Evolutionary conservation across 2,329 filamentous ascomycete species (phyloP), one percentile per base, ranked within the genome.

Genomic region (Alternaria arborescens): DNA sequence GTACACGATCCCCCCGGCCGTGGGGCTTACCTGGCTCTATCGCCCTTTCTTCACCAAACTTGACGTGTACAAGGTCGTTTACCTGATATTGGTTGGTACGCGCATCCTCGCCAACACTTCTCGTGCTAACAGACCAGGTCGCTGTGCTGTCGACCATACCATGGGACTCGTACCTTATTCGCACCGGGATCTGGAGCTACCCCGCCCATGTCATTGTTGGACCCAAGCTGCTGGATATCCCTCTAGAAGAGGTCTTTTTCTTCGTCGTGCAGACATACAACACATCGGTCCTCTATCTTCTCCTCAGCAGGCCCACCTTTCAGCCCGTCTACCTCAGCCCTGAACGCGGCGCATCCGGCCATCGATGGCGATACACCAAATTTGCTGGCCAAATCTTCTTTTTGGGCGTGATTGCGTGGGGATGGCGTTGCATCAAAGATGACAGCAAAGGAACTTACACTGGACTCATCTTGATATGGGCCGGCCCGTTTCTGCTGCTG

Each of bases 211-310:
- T 86, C 20, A 85, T 92, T 32, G 70, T 89, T 36, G 91, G 90
- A 0, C 83, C 83, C 0, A 88, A 82, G 1, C 73, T 91, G 16
- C 86, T 86, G 68, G 80, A 81, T n/a, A 90, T 93, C 18, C 90
- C 91, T 0, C 75, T 84, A 5, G 91, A 93, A 70, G 90, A 93
- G 73, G 77, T 92, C 5, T 92, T 92, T 78, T 93, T 93, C 82
- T 93, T 93, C 74, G 78, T 91, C 20, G 86, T 93, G 24, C 91
- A 93, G 77, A 92, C 90, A 1, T 92, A 91, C 76, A 91, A 87
- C 70, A 91, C 90, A 0, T 84, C 87, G 0, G 78, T 92, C 51
- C 73, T 93, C 8, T 93, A 92, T 70, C 82, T 91, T 10, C 77
- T 92, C 1, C 75, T 89, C 20, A 91, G 85, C 77, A 91, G 90